A percentile compares a stretch with the other conserved stretches of the same genome.
Evolutionary conservation across 805 yeast species (phyloP).

Genomic region (Cyberlindnera lachancei): DNA sequence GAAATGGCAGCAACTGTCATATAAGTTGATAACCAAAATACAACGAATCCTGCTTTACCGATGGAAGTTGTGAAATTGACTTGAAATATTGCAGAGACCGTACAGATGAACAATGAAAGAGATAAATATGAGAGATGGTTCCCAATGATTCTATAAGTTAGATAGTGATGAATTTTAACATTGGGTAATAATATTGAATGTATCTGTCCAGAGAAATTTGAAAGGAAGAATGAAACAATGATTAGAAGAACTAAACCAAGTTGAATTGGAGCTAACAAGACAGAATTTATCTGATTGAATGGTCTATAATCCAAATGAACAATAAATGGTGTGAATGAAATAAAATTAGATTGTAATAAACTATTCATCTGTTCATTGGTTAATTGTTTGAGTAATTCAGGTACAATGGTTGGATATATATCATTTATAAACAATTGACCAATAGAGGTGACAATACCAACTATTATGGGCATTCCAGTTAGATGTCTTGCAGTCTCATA

Average conservation of each 20-base stretch:
- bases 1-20: conserved; percentile 73
- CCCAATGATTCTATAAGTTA: conserved; percentile 43
- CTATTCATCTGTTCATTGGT: conserved; percentile 19
- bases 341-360: conserved; percentile 15
- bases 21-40: conserved; percentile 64
- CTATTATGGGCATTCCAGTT: conserved; percentile 38
- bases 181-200: conserved; percentile 43
- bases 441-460: conserved; percentile 33
- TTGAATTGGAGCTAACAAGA: conserved; percentile 61
- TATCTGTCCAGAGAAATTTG: conserved; percentile 47
- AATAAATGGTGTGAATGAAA: conserved; percentile 28
- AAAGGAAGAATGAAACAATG: conserved; percentile 65
- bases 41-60: conserved; percentile 65
- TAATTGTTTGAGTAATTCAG: conserved; percentile 24
- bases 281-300: conserved; percentile 30
- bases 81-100: conserved; percentile 66
- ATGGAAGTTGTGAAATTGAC: conserved; percentile 49
- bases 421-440: conserved; percentile 23
- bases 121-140: conserved; percentile 48
- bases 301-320: conserved; percentile 42
- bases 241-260: conserved; percentile 69
- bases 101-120: conserved; percentile 48
- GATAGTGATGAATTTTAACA: conserved; percentile 36
- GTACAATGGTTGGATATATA: conserved; percentile 14
- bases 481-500: conserved; percentile 66